Evolutionary conservation across 1,139 yeast genomes (phyloP), one percentile per base, ranked within the genome.

Genomic region (Diutina neorugosa): DNA sequence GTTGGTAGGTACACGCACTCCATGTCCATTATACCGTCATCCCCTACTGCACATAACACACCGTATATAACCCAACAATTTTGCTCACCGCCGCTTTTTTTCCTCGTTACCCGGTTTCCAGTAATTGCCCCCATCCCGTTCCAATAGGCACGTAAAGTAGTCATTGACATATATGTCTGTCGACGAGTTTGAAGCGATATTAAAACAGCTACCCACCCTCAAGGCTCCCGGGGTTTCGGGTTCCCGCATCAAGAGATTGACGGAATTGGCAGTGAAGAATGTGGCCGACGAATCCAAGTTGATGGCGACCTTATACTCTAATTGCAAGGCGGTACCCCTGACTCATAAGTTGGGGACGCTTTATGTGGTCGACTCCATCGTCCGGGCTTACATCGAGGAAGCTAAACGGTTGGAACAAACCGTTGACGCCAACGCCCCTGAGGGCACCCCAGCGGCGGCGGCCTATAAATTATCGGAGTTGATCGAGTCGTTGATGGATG

Each of bases 191-290:
- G 86, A 84, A 67, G 69, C 74, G 57, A 77, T 84, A 56, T 74
- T 91, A 62, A 82, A 81, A 61, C 94, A 91, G 65, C 76, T 91
- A 58, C 79, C 84, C 57, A 74, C 81, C 21, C 74, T 88, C 59
- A 89, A 88, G 69, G 84, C 96, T 27, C 94, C 94, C 21, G 98
- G 98, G 56, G 95, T 93, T 55, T 90, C 97, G 41, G 98, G 98
- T 47, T 82, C 96, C 56, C 90, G 96, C 71, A 93, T 93, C 66
- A 87, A 88, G 66, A 84, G 83, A 63, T 74, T 90, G 63, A 86
- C 93, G 52, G 87, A 86, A 55, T 67, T 86, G 56, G 95, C 96
- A 52, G 75, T 84, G 57, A 80, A 78, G 60, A 81, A 90, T 67
- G 86, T 82, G 57, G 72, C 72, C 58, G 69, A 72, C 50, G 89